A percentile compares a stretch with the other conserved stretches of the same genome.
phyloP scores from a whole-genome alignment of 2,329 filamentous ascomycete genomes.

The Pyricularia grisea region DNA sequence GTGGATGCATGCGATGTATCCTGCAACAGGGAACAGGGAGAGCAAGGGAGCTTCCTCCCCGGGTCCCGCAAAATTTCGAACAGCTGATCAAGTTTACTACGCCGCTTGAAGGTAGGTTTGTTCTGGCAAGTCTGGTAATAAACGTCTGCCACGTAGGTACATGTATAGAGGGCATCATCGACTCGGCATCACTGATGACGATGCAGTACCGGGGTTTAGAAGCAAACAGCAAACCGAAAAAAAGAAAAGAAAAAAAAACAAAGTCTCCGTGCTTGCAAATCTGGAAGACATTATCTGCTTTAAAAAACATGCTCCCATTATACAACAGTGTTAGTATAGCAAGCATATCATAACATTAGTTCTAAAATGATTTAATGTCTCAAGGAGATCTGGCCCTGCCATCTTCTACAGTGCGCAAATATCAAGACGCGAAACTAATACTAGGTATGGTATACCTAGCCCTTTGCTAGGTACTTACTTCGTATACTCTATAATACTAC shows the following conservation, averaged over 20 bases:
- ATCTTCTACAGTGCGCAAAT: background rate
- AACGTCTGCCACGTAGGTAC: background rate
- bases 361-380: background rate
- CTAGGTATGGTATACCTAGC: background rate
- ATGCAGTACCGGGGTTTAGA: background rate
- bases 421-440: background rate
- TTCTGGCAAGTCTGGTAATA: background rate
- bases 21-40: background rate
- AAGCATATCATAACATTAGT: too few species aligned
- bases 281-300: background rate
- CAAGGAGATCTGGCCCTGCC: background rate
- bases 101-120: background rate
- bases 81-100: background rate
- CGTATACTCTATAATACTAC: too few species aligned
- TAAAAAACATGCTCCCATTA: too few species aligned
- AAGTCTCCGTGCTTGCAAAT: background rate
- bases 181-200: background rate
- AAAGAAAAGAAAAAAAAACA: background rate
- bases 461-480: background rate
- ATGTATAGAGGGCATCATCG: background rate
- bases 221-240: too few species aligned
- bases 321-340: too few species aligned
- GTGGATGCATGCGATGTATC: background rate
- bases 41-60: background rate
- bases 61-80: background rate